A percentile compares a stretch with the other conserved stretches of the same genome.
phyloP scores from a whole-genome alignment of 495 filamentous ascomycete species.

The Talaromyces wortmannii region DNA sequence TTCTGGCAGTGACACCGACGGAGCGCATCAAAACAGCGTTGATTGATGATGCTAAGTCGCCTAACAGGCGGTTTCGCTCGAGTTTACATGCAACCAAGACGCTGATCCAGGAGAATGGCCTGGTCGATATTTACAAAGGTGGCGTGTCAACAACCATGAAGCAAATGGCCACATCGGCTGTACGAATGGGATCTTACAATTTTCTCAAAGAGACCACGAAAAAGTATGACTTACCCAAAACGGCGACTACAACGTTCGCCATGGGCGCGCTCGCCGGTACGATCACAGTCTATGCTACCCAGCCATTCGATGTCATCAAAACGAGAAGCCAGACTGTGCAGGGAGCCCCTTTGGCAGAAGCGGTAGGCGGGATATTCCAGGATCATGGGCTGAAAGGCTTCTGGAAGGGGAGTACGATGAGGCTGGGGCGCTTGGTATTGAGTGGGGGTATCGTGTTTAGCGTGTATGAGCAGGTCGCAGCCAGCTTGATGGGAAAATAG shows the following conservation, averaged over 20 bases:
- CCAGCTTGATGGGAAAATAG: slow-evolving; percentile 7
- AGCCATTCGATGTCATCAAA: slow-evolving; percentile 65
- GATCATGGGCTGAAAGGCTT: slow-evolving; percentile 54
- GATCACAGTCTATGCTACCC: slow-evolving; percentile 54
- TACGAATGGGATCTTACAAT: slow-evolving; percentile 62
- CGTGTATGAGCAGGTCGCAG: slow-evolving; percentile 49
- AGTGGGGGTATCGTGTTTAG: slow-evolving; percentile 61
- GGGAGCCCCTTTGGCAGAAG: slow-evolving; percentile 45
- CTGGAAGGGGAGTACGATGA: slow-evolving; percentile 63
- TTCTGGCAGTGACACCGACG: slow-evolving; percentile 56
- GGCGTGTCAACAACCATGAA: slow-evolving; percentile 59
- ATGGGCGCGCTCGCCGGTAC: slow-evolving; percentile 55
- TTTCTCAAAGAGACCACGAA: slow-evolving; percentile 56
- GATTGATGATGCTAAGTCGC: slow-evolving; percentile 56
- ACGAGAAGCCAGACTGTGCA: slow-evolving; percentile 52
- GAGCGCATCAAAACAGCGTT: slow-evolving; percentile 64
- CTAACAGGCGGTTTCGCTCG: slow-evolving; percentile 39
- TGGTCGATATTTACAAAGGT: slow-evolving; percentile 51
- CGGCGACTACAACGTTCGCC: slow-evolving; percentile 45
- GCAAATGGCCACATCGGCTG: slow-evolving; percentile 56
- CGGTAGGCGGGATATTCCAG: slow-evolving; percentile 39
- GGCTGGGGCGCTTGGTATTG: slow-evolving; percentile 53
- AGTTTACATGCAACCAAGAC: slow-evolving; percentile 40
- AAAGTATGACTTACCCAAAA: slow-evolving; percentile 29
- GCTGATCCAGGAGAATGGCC: slow-evolving; percentile 43